These are phyloP conservation scores for Speleostelium caveatum DNA, from an alignment of 78 protist genomes.

Conservation along the genomic window DNA sequence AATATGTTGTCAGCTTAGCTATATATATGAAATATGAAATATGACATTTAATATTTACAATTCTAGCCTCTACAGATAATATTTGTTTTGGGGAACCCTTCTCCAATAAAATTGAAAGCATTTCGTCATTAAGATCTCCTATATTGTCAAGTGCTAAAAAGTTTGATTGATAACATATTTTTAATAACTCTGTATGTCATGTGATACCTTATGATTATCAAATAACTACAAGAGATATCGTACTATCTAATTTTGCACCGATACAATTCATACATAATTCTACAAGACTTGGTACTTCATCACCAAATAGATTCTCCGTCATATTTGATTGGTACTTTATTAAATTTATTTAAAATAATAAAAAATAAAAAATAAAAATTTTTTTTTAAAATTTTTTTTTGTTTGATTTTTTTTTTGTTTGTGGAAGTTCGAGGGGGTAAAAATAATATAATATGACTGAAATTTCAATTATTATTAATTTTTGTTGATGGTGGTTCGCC, in stretches of 20 bases:
- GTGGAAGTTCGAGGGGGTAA: too few species aligned
- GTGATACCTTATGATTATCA: not conserved
- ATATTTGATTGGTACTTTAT: too few species aligned
- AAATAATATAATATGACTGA: too few species aligned
- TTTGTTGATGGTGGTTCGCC: conserved; percentile 6
- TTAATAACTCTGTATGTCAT: too few species aligned
- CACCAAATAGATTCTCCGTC: conserved; percentile 25
- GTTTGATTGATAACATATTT: too few species aligned
- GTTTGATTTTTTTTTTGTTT: not conserved
- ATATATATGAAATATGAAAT: not conserved
- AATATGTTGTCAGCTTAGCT: not conserved
- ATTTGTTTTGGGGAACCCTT: conserved; percentile 15
- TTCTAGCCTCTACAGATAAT: not conserved
- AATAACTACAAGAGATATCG: not conserved
- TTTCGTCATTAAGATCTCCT: conserved; percentile 1
- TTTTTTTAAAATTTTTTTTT: not conserved
- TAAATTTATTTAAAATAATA: not conserved
- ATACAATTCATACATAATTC: conserved; percentile 1
- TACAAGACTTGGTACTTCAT: conserved; percentile 18
- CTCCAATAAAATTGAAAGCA: not conserved
- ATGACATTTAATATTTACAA: not conserved
- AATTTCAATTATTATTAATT: not conserved
- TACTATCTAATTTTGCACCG: conserved; percentile 6
- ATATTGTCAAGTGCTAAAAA: not conserved
- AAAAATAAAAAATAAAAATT: conserved; percentile 8